A percentile compares a stretch with the other conserved stretches of the same genome.
Conservation (phyloP, 2,329 filamentous ascomycete species). For the Onygenales sp. region DNA sequence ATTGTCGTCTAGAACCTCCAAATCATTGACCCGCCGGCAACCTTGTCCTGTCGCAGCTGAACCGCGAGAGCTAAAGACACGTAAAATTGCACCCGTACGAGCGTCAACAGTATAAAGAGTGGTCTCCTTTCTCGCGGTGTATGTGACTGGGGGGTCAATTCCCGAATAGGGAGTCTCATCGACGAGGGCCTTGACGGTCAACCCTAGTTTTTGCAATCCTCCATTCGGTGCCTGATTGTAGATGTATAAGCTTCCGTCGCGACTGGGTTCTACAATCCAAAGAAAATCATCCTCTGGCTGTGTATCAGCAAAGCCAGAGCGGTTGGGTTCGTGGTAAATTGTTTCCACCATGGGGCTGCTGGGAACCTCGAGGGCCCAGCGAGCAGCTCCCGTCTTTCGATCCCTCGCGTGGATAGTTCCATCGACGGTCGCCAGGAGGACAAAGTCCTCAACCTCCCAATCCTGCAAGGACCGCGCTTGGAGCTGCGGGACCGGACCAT, state of each 20-base stretch:
- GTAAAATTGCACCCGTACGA: conserved; percentile 68
- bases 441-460: conserved; percentile 99
- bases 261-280: conserved; percentile 90
- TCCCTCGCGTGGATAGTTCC: conserved; percentile 89
- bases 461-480: conserved; percentile 95
- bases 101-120: conserved; percentile 85
- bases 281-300: conserved; percentile 69
- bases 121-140: conserved; percentile 85
- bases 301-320: conserved; percentile 50
- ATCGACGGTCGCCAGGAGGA: conserved; percentile 99
- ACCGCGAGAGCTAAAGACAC: conserved; percentile 71
- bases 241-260: conserved; percentile 78
- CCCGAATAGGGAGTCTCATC: conserved; percentile 72
- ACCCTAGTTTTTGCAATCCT: conserved; percentile 37
- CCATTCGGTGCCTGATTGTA: conserved; percentile 58
- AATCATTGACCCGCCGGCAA: conserved; percentile 60
- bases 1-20: conserved; percentile 49
- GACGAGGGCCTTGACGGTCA: conserved; percentile 65
- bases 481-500: conserved; percentile 70
- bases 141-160: conserved; percentile 68
- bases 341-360: conserved; percentile 88
- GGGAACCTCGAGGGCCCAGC: conserved; percentile 71
- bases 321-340: conserved; percentile 64
- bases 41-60: conserved; percentile 62
- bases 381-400: conserved; percentile 70